Evolutionary conservation across 257 asterid genomes (phyloP).

Genomic region (Asclepias syriaca): DNA sequence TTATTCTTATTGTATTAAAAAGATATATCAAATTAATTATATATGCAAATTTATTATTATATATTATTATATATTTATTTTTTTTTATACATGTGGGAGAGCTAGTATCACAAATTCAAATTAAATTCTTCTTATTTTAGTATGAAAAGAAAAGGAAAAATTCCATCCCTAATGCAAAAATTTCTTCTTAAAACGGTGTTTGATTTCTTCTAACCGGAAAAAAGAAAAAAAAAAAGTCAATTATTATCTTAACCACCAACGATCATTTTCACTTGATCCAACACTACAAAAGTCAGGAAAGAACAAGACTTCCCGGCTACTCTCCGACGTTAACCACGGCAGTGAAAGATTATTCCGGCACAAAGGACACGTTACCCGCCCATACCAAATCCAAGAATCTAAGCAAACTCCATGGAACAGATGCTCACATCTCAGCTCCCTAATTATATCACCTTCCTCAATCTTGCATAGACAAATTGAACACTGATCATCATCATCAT

Average conservation of each 20-base stretch:
- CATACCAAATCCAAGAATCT: conserved; percentile 28
- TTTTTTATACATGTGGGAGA: too few relatives aligned
- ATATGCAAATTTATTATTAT: too few relatives aligned
- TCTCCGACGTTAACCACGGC: not conserved
- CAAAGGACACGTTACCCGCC: conserved; percentile 25
- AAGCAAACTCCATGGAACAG: conserved; percentile 28
- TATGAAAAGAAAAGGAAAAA: too few relatives aligned
- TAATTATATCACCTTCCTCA: conserved; percentile 24
- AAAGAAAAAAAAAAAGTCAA: too few relatives aligned
- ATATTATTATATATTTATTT: too few relatives aligned
- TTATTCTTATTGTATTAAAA: too few relatives aligned
- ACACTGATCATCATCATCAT: not conserved
- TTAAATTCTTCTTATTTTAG: too few relatives aligned
- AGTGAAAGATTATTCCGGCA: conserved; percentile 20
- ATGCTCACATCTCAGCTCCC: conserved; percentile 31
- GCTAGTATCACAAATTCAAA: too few relatives aligned
- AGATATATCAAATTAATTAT: too few relatives aligned
- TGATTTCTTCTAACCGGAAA: too few relatives aligned
- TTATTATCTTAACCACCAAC: conserved; percentile 24
- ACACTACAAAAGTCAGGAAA: not conserved
- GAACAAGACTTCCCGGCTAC: conserved; percentile 6
- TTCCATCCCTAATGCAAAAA: too few relatives aligned
- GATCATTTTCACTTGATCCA: conserved; percentile 4
- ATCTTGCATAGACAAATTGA: conserved; percentile 20
- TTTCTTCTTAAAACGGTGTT: too few relatives aligned